Conservation (phyloP, 768 basidiomycete genomes). For the Boletus subparvulus region DNA sequence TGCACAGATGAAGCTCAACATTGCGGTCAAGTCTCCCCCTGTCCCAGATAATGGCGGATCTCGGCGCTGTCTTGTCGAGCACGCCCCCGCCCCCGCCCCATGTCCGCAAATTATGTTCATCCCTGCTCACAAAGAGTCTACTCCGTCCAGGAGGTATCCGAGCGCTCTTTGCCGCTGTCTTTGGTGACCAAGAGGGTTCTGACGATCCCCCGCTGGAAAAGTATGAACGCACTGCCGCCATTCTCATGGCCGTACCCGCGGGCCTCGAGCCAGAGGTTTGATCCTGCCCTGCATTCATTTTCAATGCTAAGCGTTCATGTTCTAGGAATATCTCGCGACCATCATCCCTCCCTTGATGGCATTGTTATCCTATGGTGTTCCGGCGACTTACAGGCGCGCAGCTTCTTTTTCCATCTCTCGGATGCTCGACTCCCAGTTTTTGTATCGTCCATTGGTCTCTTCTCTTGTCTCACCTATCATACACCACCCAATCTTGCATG, state of each 20-base stretch:
- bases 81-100: slow-evolving; percentile 44
- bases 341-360: slow-evolving; percentile 57
- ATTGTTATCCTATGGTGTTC: slow-evolving; percentile 41
- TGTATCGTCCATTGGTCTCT: slow-evolving; percentile 17
- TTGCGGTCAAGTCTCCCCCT: slow-evolving; percentile 50
- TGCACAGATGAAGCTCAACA: slow-evolving; percentile 10
- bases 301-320: neutral
- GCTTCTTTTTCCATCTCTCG: slow-evolving; percentile 70
- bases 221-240: slow-evolving; percentile 66
- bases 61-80: slow-evolving; percentile 58
- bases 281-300: neutral
- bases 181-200: slow-evolving; percentile 55
- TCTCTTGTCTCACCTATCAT: slow-evolving; percentile 46
- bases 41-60: slow-evolving; percentile 60
- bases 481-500: slow-evolving; percentile 50
- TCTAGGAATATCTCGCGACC: slow-evolving; percentile 59
- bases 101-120: slow-evolving; percentile 56
- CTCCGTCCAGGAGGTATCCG: slow-evolving; percentile 67
- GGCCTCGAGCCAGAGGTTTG: slow-evolving; percentile 55
- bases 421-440: slow-evolving; percentile 46
- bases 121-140: slow-evolving; percentile 69
- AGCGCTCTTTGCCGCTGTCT: slow-evolving; percentile 67
- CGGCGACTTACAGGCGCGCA: slow-evolving; percentile 50
- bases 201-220: slow-evolving; percentile 64
- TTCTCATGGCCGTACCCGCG: slow-evolving; percentile 63